Percentiles rank a stretch among this genome's conserved stretches.
Conservation (phyloP, 106 monocot species). For the Narthecium ossifragum region DNA sequence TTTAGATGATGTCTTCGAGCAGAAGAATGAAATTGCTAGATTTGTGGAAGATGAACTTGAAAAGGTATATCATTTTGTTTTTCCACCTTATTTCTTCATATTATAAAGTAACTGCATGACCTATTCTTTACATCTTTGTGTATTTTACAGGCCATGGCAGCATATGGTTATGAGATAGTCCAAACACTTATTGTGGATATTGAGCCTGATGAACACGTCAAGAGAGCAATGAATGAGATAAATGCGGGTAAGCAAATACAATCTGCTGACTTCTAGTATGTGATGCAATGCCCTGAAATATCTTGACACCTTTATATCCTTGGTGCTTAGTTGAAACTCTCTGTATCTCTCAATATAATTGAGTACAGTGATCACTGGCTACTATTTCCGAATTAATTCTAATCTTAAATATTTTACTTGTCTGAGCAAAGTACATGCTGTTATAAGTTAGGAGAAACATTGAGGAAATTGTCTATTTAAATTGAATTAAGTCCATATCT, state of each 20-base stretch:
- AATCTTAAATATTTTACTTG: too few relatives aligned
- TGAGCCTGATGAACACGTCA: constrained; percentile 47
- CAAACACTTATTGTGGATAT: constrained; percentile 56
- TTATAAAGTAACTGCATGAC: background rate
- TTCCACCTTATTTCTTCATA: background rate
- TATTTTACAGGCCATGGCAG: constrained; percentile 38
- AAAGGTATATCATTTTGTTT: constrained; percentile 26
- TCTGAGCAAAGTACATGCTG: too few relatives aligned
- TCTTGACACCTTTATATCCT: too few relatives aligned
- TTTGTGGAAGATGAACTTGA: constrained; percentile 78
- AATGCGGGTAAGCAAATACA: constrained; percentile 33
- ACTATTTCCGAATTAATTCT: too few relatives aligned
- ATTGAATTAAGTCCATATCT: too few relatives aligned
- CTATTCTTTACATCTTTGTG: background rate
- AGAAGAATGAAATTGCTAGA: constrained; percentile 86
- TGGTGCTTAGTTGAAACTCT: too few relatives aligned
- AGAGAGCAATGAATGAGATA: constrained; percentile 63
- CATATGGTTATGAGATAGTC: constrained; percentile 50
- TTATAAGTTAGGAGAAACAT: too few relatives aligned
- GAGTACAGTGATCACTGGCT: too few relatives aligned
- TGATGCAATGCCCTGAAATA: background rate
- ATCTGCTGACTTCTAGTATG: background rate
- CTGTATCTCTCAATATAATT: too few relatives aligned
- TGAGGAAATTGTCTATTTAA: too few relatives aligned
- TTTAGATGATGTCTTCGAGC: constrained; percentile 82